These are phyloP conservation scores for Hanseniaspora sp. DNA, from an alignment of 1,139 yeast species.

Conservation along the genomic window DNA sequence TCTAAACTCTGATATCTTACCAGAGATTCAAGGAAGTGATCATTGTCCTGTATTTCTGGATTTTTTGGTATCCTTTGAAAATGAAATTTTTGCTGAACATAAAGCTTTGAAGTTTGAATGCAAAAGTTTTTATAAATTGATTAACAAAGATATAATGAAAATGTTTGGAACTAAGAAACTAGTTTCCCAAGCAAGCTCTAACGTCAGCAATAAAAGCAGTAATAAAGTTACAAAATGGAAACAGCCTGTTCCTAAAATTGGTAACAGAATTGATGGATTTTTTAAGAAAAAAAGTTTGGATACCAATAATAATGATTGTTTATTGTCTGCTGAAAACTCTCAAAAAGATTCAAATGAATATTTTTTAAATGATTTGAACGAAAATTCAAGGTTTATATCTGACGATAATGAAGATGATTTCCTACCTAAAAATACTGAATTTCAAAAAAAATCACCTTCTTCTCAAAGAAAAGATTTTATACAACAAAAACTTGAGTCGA, in stretches of 20 bases:
- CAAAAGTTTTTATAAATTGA: constrained; percentile 39
- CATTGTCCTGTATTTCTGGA: constrained; percentile 88
- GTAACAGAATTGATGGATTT: constrained; percentile 19
- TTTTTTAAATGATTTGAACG: background rate
- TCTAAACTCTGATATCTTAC: constrained; percentile 51
- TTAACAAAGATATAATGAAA: constrained; percentile 42
- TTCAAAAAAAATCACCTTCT: background rate
- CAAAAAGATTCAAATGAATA: background rate
- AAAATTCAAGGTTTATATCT: background rate
- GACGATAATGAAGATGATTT: constrained; percentile 5
- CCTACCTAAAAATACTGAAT: background rate
- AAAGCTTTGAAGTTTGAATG: constrained; percentile 42
- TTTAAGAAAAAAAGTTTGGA: constrained; percentile 12
- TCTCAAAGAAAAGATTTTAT: constrained; percentile 1
- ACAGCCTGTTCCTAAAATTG: background rate
- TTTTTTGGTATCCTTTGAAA: constrained; percentile 10
- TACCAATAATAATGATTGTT: background rate
- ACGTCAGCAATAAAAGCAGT: background rate
- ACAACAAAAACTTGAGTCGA: constrained; percentile 9
- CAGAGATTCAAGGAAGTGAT: constrained; percentile 71
- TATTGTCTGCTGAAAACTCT: background rate
- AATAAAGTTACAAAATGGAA: constrained; percentile 8
- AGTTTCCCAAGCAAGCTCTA: background rate
- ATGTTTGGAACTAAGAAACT: constrained; percentile 34
- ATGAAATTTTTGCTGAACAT: background rate